Evolutionary conservation across 129 eudicot species (phyloP), one percentile per base, ranked within the genome.

Genomic region (Smallanthus sonchifolius): DNA sequence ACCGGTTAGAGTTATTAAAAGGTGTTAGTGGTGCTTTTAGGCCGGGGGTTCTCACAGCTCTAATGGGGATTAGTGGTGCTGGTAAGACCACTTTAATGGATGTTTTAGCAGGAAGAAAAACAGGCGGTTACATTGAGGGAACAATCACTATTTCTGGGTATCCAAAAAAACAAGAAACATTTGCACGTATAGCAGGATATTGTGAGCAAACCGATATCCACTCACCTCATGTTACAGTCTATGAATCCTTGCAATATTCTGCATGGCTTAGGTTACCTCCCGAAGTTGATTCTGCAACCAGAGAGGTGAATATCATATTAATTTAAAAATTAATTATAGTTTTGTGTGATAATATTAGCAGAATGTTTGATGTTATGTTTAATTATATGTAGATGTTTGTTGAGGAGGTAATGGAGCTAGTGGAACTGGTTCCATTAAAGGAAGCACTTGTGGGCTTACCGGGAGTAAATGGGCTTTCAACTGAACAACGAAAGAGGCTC

Each of bases 41-140:
- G 82, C 98, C 98, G 4, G 98, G 98, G 17, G 96, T 92, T 73
- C 83, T 92, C 32, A 87, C 98, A 11, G 98, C 98, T 65, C 83
- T 92, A 40, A 92, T 92, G 98, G 98, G 98, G 47, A 84, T 92
- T 7, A 92, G 96, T 72, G 98, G 98, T 59, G 96, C 98, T 52
- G 98, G 98, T 16, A 92, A 92, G 81, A 89, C 98, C 28, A 92
- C 98, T 15, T 76, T 92, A 40, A 87, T 92, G 96, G 98, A 92
- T 72, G 96, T 87, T 52, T 79, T 92, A 47, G 94, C 98, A 0
- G 98, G 98, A 51, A 78, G 96, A 71, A 92, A 92, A 87, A 92
- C 96, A 11, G 94, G 94, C 15, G 98, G 98, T 54, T 89, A 89
- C 62, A 84, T 89, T 17, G 86, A 89, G 14, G 98, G 98, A 76